Base-by-base conservation (phyloP, 768 basidiomycete genomes). In the Leccinellum albellum region DNA sequence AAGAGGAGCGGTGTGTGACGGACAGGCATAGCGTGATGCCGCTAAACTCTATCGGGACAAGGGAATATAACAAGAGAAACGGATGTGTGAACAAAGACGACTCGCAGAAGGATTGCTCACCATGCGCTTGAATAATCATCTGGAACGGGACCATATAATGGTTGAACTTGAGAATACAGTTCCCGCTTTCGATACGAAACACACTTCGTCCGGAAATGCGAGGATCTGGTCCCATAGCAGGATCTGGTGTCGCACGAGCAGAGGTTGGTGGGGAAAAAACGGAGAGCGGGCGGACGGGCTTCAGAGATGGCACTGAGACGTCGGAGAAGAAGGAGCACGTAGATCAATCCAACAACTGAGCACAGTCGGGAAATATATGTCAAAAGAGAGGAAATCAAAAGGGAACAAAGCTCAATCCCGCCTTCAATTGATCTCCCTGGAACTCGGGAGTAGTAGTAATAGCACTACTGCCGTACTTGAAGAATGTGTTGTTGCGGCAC, bases 191-290 rank as follows among this genome's bases (percentile, higher is more conserved):
- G 75, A 75, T 28, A 75, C 63, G 21, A 70, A 52, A 49, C 53
- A 37, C 13, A 75, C 70, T 63, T 75, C 73, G 21, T 73, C 72
- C 14, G 58, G 51, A 28, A 74, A 61, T 0, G 74, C 74, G 40
- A 74, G 58, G 46, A 71, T 26, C 31, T 74, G 69, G 49, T 74
- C 74, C 63, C 72, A 75, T 20, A 74, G 56, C 10, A 74, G 59
- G 17, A 71, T 53, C 75, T 74, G 42, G 33, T 8, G 24, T 20
- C 7, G 13, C 15, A 24, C 6, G 15, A 6, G 6, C 37, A 40
- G 8, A 20, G 4, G n/a, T 40, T 20, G 10, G 37, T 10, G 37
- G 0, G n/a, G 35, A n/a, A 37, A 9, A n/a, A 37, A 1, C n/a
- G 7, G n/a, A 12, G 10, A 12, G 5, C 37, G n/a, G 5, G 20